Evolutionary conservation across 2,329 filamentous ascomycete species (phyloP).

Genomic region (Aspergillus jensenii): DNA sequence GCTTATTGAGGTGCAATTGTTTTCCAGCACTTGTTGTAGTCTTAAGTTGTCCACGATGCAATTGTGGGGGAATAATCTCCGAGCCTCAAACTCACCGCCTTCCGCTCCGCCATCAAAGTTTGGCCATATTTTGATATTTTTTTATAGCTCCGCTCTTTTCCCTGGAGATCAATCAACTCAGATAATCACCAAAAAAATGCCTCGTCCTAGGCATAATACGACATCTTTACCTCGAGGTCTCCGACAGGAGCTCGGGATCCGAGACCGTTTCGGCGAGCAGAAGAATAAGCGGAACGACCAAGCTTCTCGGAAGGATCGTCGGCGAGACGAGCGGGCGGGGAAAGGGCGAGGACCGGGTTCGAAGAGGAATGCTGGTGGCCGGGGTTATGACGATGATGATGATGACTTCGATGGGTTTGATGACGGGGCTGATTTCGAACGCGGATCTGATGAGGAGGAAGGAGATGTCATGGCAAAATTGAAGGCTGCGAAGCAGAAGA

Average conservation of each 20-base stretch:
- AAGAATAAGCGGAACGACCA: slow-evolving; percentile 31
- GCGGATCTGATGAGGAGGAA: slow-evolving; percentile 15
- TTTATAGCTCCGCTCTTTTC: slow-evolving; percentile 6
- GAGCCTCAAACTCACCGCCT: slow-evolving; percentile 18
- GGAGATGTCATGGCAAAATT: slow-evolving; percentile 15
- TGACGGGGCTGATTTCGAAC: slow-evolving; percentile 20
- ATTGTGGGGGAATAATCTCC: slow-evolving; percentile 15
- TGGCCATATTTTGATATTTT: slow-evolving; percentile 1
- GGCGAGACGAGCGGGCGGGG: slow-evolving; percentile 64
- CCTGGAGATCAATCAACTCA: not conserved
- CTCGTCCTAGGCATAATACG: slow-evolving; percentile 40
- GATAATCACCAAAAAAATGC: slow-evolving; percentile 26
- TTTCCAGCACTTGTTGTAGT: not conserved
- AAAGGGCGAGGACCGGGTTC: slow-evolving; percentile 50
- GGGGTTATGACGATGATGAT: slow-evolving; percentile 17
- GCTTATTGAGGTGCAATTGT: not conserved
- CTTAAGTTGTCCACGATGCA: not conserved
- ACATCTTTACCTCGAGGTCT: slow-evolving; percentile 41
- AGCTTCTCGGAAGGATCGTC: slow-evolving; percentile 60
- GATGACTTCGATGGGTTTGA: slow-evolving; percentile 29
- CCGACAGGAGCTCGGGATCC: slow-evolving; percentile 41
- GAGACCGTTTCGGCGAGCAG: slow-evolving; percentile 35
- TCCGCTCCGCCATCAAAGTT: slow-evolving; percentile 21
- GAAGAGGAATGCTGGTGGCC: slow-evolving; percentile 17
- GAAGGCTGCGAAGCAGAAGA: slow-evolving; percentile 23